These are phyloP conservation scores for Trichophaea hybrida DNA, from an alignment of 2,329 filamentous ascomycete genomes.

Conservation along the genomic window DNA sequence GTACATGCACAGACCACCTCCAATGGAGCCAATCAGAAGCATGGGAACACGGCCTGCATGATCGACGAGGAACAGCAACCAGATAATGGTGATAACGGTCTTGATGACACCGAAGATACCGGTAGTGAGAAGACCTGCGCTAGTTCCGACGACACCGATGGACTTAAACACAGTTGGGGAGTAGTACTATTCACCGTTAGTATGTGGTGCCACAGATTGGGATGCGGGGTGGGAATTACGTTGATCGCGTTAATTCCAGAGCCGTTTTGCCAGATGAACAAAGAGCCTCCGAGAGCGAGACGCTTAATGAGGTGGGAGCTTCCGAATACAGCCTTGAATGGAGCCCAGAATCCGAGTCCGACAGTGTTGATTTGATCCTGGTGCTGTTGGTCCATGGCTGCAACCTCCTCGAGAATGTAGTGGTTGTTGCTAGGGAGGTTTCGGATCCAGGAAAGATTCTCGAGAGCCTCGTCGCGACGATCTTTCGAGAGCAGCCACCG, in stretches of 20 bases:
- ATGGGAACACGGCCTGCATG: slow-evolving; percentile 34
- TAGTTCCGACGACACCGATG: slow-evolving; percentile 47
- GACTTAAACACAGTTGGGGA: slow-evolving; percentile 53
- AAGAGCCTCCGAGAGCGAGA: slow-evolving; percentile 56
- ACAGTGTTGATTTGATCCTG: slow-evolving; percentile 44
- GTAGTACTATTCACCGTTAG: slow-evolving; percentile 39
- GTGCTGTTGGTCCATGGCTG: slow-evolving; percentile 29
- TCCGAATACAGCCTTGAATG: slow-evolving; percentile 41
- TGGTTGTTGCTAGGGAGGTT: slow-evolving; percentile 31
- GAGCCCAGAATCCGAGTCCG: slow-evolving; percentile 61
- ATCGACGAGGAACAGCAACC: slow-evolving; percentile 42
- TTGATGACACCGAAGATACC: slow-evolving; percentile 68
- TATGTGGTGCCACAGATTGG: background rate
- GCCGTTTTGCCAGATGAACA: slow-evolving; percentile 71
- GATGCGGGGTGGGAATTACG: slow-evolving; percentile 12
- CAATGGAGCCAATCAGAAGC: slow-evolving; percentile 31
- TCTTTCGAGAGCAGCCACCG: slow-evolving; percentile 26
- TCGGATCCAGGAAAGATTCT: slow-evolving; percentile 30
- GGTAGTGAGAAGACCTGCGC: slow-evolving; percentile 49
- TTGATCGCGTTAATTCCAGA: slow-evolving; percentile 66
- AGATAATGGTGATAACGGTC: slow-evolving; percentile 52
- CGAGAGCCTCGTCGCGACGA: slow-evolving; percentile 21
- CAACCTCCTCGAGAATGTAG: slow-evolving; percentile 31
- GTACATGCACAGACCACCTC: slow-evolving; percentile 31
- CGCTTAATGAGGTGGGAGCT: slow-evolving; percentile 36